A percentile compares a stretch with the other conserved stretches of the same genome.
phyloP scores from a whole-genome alignment of 805 yeast genomes.

The Candida maesae region DNA sequence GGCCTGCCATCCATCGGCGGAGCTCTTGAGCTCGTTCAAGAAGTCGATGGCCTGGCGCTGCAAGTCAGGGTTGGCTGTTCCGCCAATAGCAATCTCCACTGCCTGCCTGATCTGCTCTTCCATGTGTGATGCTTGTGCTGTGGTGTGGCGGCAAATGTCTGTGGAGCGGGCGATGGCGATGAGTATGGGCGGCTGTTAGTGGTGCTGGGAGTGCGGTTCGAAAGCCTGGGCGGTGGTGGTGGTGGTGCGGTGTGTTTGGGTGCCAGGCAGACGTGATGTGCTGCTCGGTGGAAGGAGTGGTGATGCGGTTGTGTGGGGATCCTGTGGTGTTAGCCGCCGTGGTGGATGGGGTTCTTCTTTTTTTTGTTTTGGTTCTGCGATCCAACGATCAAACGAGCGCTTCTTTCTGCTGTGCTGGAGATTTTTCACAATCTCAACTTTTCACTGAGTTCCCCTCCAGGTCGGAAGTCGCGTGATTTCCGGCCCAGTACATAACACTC shows the following conservation, averaged over 20 bases:
- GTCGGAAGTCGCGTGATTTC: no score
- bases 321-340: not conserved
- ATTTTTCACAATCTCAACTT: conserved; percentile 4
- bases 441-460: no score
- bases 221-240: not conserved
- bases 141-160: not conserved
- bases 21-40: conserved; percentile 38
- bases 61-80: conserved; percentile 23
- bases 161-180: not conserved
- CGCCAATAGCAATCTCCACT: conserved; percentile 29
- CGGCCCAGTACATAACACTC: no score
- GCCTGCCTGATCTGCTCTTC: conserved; percentile 29
- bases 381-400: no score
- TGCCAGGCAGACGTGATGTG: not conserved
- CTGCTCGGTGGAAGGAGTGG: not conserved
- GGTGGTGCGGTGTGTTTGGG: not conserved
- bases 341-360: conserved; percentile 4
- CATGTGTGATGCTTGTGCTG: conserved; percentile 5
- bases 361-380: conserved; percentile 11
- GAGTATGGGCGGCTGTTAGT: not conserved
- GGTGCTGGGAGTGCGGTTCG: not conserved
- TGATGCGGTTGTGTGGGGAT: not conserved
- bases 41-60: conserved; percentile 39
- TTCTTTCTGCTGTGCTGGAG: not conserved
- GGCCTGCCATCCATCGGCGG: conserved; percentile 45